Base-by-base conservation (phyloP, 2,329 filamentous ascomycete genomes). In the Aspergillus sp. region DNA sequence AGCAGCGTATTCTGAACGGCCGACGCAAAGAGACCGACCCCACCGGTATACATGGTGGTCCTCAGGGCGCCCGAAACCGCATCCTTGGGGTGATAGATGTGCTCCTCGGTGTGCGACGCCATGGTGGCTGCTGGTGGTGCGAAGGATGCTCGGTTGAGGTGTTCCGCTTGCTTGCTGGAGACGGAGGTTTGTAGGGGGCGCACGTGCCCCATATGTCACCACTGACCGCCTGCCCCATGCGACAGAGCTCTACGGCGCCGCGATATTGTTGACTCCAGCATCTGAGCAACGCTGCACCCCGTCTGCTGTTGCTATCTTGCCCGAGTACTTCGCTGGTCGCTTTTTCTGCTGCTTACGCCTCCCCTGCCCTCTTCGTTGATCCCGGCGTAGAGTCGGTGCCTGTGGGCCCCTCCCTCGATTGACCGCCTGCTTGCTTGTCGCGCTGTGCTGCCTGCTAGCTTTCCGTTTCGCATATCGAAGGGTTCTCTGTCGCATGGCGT, bases 1-100 rank as follows among this genome's bases (percentile, higher is more conserved):
- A 80, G 72, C 48, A 95, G 73, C 37, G 86, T 85, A 68, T 93
- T 96, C 68, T 88, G 83, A 45, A 93, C 72, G 34, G 82, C 80
- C 31, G 85, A 81, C 39, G 82, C 58, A 60, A 86, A 72, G 55
- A 82, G 65, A 49, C 86, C 86, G 39, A 74, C 73, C 38, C 67
- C 66, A 52, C 78, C 77, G 40, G 80, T 78, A 49, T 85, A 63
- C 43, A 78, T 52, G 25, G 72, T 74, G 40, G 77, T 75, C 57
- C 75, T 77, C 55, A 80, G 64, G 31, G 80, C 73, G 42, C 72
- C 70, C 44, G 72, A 71, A 49, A 93, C 63, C 46, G 85, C 78
- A 71, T 93, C 83, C 60, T 79, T 75, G 30, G 81, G 76, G 44
- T 82, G 75, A 62, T 81, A 93, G 41, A 56, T 44, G 39, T 64